Conservation (phyloP, 495 filamentous ascomycete genomes). For the Entonaema liquescens region DNA sequence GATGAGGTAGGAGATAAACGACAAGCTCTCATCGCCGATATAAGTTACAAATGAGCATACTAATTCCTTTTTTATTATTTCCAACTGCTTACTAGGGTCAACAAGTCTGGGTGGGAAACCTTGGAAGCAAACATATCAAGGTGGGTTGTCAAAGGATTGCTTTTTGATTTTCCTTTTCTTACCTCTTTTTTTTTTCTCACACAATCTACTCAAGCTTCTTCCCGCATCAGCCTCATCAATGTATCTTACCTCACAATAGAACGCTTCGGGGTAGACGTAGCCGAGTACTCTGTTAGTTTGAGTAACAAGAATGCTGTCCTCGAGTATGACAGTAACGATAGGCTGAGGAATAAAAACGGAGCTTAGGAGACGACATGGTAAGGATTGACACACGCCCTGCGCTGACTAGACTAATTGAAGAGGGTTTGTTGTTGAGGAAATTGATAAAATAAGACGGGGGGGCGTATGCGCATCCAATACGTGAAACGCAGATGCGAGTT, state of each 20-base stretch:
- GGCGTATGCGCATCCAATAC: constrained; percentile 36
- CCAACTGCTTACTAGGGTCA: constrained; percentile 40
- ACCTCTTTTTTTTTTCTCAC: constrained; percentile 7
- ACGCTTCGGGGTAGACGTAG: constrained; percentile 21
- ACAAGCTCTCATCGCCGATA: constrained; percentile 31
- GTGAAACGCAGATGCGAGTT: constrained; percentile 26
- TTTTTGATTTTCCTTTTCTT: constrained; percentile 16
- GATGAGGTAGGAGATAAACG: constrained; percentile 33
- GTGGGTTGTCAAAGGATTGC: constrained; percentile 34
- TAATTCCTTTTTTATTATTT: constrained; percentile 30
- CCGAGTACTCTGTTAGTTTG: constrained; percentile 23
- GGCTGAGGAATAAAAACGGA: constrained; percentile 14
- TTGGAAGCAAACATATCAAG: constrained; percentile 26
- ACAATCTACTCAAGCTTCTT: constrained; percentile 13
- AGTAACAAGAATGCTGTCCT: constrained; percentile 19
- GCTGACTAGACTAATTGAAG: background rate
- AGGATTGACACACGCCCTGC: constrained; percentile 2
- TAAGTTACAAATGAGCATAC: constrained; percentile 33
- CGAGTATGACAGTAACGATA: constrained; percentile 15
- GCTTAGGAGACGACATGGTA: constrained; percentile 18
- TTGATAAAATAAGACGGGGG: constrained; percentile 27
- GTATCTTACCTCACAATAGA: constrained; percentile 6
- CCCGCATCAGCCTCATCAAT: background rate
- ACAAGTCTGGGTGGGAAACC: constrained; percentile 25
- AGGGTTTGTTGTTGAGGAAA: constrained; percentile 21